Percentiles rank a stretch among this genome's conserved stretches.
phyloP scores from a whole-genome alignment of 2,329 filamentous ascomycete species.

The Penicillium sp. region DNA sequence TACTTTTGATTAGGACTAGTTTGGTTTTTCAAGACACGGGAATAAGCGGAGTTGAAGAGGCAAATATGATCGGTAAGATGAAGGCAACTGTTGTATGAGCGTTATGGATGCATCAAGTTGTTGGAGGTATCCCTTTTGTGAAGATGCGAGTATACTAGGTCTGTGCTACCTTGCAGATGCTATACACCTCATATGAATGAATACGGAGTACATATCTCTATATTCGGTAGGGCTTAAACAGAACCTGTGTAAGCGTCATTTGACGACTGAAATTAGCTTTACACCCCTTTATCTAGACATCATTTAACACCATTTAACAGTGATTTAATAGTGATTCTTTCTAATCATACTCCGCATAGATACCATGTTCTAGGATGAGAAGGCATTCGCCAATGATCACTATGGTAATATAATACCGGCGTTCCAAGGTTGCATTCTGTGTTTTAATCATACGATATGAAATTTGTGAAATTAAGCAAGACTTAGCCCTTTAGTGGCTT shows the following conservation, averaged over 20 bases:
- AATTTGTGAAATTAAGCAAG: not conserved
- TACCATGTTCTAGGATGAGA: too few species aligned
- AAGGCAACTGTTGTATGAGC: not conserved
- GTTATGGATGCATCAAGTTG: not conserved
- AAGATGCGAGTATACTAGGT: not conserved
- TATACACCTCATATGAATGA: not conserved
- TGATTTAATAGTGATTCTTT: not conserved
- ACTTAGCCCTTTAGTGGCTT: not conserved
- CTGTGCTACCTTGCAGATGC: constrained; percentile 1
- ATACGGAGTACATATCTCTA: not conserved
- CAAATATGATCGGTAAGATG: not conserved
- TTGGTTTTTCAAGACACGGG: constrained; percentile 1
- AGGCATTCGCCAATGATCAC: not conserved
- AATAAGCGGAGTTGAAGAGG: not conserved
- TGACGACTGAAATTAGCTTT: not conserved
- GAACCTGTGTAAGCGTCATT: not conserved
- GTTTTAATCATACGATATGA: not conserved
- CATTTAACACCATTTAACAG: not conserved
- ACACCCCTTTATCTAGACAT: not conserved
- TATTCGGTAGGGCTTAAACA: not conserved
- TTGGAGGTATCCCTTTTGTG: not conserved
- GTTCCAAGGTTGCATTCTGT: not conserved
- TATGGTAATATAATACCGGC: not conserved
- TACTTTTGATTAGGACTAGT: constrained; percentile 14
- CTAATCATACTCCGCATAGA: not conserved